A percentile compares a stretch with the other conserved stretches of the same genome.
phyloP scores from a whole-genome alignment of 805 yeast species.

The Saccharomycopsis amapae region DNA sequence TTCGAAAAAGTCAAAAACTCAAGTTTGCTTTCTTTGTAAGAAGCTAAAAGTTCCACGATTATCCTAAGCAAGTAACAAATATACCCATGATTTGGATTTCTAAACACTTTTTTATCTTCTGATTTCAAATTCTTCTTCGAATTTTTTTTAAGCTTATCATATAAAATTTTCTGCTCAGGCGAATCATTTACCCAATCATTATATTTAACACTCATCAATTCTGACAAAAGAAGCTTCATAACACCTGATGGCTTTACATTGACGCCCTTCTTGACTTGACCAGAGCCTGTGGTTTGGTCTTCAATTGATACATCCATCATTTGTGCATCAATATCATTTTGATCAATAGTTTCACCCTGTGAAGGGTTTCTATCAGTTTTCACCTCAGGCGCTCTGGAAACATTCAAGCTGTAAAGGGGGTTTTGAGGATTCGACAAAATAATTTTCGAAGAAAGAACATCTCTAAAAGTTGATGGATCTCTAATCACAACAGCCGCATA shows the following conservation, averaged over 20 bases:
- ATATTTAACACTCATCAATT: slow-evolving; percentile 45
- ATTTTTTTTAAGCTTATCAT: slow-evolving; percentile 18
- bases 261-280: neutral
- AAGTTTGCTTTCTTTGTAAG: slow-evolving; percentile 74
- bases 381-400: neutral
- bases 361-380: neutral
- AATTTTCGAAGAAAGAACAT: slow-evolving; percentile 20
- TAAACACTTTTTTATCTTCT: slow-evolving; percentile 30
- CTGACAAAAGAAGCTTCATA: slow-evolving; percentile 53
- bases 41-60: slow-evolving; percentile 62
- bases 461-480: slow-evolving; percentile 37
- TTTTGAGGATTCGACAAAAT: neutral
- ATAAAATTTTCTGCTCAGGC: slow-evolving; percentile 23
- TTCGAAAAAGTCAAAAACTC: slow-evolving; percentile 77
- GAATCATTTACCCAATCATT: slow-evolving; percentile 30
- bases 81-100: slow-evolving; percentile 55
- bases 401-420: neutral
- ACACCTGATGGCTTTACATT: slow-evolving; percentile 41
- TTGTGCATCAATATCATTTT: slow-evolving; percentile 23
- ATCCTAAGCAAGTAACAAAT: slow-evolving; percentile 61
- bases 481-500: slow-evolving; percentile 39
- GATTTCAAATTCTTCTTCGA: slow-evolving; percentile 25
- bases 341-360: no score
- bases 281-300: slow-evolving; percentile 14
- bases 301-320: slow-evolving; percentile 23